Conservation (phyloP, 148 eudicot genomes). For the Rheum nobile region DNA sequence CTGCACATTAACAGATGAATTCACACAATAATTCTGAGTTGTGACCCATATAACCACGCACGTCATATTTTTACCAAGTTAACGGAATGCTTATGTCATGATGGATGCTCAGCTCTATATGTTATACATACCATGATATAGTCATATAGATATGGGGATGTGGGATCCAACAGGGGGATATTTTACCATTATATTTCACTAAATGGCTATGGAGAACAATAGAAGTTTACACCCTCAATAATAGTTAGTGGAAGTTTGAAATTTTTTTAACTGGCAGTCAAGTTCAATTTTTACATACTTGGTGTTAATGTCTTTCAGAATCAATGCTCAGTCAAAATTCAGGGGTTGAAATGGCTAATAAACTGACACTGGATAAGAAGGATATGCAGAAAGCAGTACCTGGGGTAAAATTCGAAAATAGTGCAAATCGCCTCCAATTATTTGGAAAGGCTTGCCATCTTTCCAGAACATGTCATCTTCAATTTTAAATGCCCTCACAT, state of each 20-base stretch:
- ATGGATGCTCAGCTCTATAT: not conserved
- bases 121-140: not conserved
- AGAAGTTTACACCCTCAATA: not conserved
- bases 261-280: not conserved
- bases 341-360: not conserved
- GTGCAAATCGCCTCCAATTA: constrained; percentile 92
- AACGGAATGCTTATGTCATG: not conserved
- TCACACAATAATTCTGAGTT: not conserved
- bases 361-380: not conserved
- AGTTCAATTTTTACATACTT: not conserved
- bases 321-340: not conserved
- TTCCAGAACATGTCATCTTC: constrained; percentile 87
- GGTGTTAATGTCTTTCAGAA: not conserved
- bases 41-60: not conserved
- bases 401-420: constrained; percentile 79
- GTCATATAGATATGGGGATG: not conserved
- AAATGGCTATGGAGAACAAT: not conserved
- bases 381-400: constrained; percentile 27
- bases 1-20: constrained; percentile 20
- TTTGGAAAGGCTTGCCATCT: constrained; percentile 73
- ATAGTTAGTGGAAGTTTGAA: not conserved
- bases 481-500: constrained; percentile 52
- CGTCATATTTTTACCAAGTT: not conserved
- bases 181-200: not conserved
- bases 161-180: not conserved